Conservation (phyloP, 1,284 basidiomycete genomes). For the Boletus calvinii region DNA sequence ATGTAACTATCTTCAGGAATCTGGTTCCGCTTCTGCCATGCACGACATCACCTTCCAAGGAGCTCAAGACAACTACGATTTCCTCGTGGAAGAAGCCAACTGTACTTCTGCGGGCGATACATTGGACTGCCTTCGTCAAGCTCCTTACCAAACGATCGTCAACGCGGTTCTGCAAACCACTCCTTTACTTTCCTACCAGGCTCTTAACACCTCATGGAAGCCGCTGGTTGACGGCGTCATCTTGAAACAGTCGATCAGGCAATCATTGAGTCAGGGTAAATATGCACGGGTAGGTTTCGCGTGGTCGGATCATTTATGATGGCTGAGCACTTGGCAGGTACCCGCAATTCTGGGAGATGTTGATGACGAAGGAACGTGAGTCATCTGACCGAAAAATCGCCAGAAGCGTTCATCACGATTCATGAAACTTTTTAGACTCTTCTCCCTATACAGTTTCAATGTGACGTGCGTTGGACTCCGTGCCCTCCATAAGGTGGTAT, state of each 20-base stretch:
- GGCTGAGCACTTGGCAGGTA: conserved; percentile 18
- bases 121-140: conserved; percentile 42
- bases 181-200: conserved; percentile 18
- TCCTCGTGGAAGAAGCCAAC: conserved; percentile 35
- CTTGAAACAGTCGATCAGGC: neutral
- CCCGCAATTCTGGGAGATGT: conserved; percentile 29
- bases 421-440: conserved; percentile 7
- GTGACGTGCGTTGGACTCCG: conserved; percentile 10
- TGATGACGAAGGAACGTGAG: conserved; percentile 36
- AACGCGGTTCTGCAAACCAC: conserved; percentile 9
- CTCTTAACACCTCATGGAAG: conserved; percentile 12
- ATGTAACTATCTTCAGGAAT: conserved; percentile 29
- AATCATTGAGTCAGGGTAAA: conserved; percentile 1
- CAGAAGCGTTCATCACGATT: neutral
- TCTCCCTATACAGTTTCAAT: conserved; percentile 16
- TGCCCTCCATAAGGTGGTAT: neutral
- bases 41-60: conserved; percentile 44
- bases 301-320: neutral
- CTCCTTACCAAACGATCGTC: conserved; percentile 23
- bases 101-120: conserved; percentile 37
- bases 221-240: neutral
- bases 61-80: conserved; percentile 17
- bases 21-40: conserved; percentile 46
- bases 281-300: conserved; percentile 14
- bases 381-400: neutral